Conservation (phyloP, 2,329 filamentous ascomycete species). For the Rhynchosporium agropyri region DNA sequence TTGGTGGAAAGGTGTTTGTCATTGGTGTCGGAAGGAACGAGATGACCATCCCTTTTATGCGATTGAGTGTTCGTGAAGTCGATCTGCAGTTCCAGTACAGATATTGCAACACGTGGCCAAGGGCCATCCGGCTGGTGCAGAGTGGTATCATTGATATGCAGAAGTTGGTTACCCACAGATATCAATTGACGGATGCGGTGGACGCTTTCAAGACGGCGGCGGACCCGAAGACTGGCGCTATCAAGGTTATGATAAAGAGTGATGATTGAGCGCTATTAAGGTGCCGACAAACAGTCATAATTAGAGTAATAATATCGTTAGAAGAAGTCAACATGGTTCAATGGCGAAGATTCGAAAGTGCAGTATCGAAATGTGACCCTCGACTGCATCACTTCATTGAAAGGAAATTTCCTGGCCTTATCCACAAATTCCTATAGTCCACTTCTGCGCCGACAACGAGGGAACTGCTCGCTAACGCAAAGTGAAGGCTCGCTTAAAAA, state of each 20-base stretch:
- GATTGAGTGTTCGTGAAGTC: constrained; percentile 85
- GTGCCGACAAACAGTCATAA: too few species aligned
- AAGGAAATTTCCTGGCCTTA: too few species aligned
- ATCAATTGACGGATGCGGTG: constrained; percentile 80
- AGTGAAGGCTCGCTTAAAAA: too few species aligned
- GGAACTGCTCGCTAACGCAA: too few species aligned
- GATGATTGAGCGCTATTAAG: constrained; percentile 31
- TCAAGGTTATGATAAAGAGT: constrained; percentile 94
- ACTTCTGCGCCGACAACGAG: too few species aligned
- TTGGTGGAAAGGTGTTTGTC: constrained; percentile 95
- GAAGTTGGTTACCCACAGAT: constrained; percentile 86
- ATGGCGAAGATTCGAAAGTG: too few species aligned
- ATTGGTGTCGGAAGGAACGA: constrained; percentile 95
- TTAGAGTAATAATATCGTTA: too few species aligned
- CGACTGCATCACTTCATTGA: too few species aligned
- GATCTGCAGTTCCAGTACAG: constrained; percentile 97
- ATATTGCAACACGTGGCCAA: constrained; percentile 94
- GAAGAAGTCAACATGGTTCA: too few species aligned
- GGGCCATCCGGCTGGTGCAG: constrained; percentile 84
- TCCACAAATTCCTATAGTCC: too few species aligned
- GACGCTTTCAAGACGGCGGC: constrained; percentile 89
- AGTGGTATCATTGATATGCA: constrained; percentile 81
- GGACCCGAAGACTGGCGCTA: constrained; percentile 89
- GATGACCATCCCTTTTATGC: constrained; percentile 95
- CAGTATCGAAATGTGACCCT: too few species aligned